phyloP scores from a whole-genome alignment of 2,329 filamentous ascomycete species.

The Xylariales sp. region DNA sequence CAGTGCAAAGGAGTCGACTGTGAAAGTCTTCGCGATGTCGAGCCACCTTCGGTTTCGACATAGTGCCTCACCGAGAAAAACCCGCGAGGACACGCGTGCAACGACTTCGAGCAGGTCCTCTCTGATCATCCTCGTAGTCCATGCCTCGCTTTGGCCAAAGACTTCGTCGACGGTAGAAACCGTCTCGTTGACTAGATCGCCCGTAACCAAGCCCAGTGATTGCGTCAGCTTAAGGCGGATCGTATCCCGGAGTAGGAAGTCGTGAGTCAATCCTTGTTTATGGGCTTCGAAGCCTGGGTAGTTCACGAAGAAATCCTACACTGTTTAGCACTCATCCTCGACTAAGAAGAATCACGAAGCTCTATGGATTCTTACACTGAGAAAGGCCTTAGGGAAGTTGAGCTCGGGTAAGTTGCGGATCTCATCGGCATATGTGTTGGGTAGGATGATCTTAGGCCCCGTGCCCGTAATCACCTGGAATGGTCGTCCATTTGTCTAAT shows the following conservation, averaged over 20 bases:
- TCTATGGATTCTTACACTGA: slow-evolving; percentile 44
- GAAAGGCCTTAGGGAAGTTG: slow-evolving; percentile 51
- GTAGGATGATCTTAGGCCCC: slow-evolving; percentile 50
- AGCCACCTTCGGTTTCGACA: slow-evolving; percentile 62
- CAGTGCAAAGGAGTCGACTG: slow-evolving; percentile 53
- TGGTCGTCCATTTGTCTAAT: slow-evolving; percentile 47
- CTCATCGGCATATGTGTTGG: slow-evolving; percentile 51
- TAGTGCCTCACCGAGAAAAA: slow-evolving; percentile 59
- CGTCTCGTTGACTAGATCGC: slow-evolving; percentile 53
- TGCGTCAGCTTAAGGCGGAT: slow-evolving; percentile 51
- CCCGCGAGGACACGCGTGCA: slow-evolving; percentile 61
- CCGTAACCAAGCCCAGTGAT: slow-evolving; percentile 50
- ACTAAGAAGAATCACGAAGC: neutral
- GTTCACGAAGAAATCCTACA: slow-evolving; percentile 50
- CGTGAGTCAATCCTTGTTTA: slow-evolving; percentile 42
- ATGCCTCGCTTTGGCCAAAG: slow-evolving; percentile 53
- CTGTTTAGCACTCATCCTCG: slow-evolving; percentile 8
- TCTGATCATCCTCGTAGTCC: slow-evolving; percentile 53
- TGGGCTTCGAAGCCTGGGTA: slow-evolving; percentile 51
- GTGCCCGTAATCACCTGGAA: slow-evolving; percentile 51
- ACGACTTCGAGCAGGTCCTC: slow-evolving; percentile 56
- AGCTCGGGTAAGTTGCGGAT: slow-evolving; percentile 51
- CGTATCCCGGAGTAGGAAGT: slow-evolving; percentile 47
- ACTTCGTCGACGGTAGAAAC: slow-evolving; percentile 49
- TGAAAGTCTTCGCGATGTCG: slow-evolving; percentile 56